Evolutionary conservation across 495 filamentous ascomycete genomes (phyloP).

Genomic region (Clohesyomyces aquaticus): DNA sequence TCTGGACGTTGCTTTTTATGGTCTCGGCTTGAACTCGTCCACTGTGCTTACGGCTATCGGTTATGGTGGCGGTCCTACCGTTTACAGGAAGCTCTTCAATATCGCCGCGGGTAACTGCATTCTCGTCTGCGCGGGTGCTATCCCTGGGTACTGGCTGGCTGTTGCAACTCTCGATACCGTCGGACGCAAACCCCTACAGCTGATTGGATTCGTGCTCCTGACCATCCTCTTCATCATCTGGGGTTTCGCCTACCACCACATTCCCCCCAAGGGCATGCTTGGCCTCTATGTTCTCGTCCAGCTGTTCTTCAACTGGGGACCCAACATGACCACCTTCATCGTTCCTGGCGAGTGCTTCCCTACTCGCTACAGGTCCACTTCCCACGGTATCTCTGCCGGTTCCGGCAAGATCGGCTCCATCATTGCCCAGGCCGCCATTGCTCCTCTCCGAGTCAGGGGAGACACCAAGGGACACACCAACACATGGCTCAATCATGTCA

Average conservation of each 20-base stretch:
- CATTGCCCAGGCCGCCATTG: conserved; percentile 56
- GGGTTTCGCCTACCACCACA: conserved; percentile 69
- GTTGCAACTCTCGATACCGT: conserved; percentile 70
- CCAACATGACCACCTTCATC: conserved; percentile 88
- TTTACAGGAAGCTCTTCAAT: conserved; percentile 69
- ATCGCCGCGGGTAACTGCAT: conserved; percentile 76
- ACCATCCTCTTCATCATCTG: conserved; percentile 77
- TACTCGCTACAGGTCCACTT: conserved; percentile 80
- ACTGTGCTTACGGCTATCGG: conserved; percentile 66
- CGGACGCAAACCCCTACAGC: conserved; percentile 80
- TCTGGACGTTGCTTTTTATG: conserved; percentile 78
- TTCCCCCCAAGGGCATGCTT: conserved; percentile 39
- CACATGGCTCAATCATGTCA: conserved; percentile 79
- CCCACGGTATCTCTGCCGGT: conserved; percentile 82
- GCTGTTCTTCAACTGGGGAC: conserved; percentile 59
- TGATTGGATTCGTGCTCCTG: conserved; percentile 73
- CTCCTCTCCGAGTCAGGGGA: conserved; percentile 47
- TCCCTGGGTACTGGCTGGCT: conserved; percentile 78
- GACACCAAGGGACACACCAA: conserved; percentile 38
- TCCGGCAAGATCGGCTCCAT: conserved; percentile 84
- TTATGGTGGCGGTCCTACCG: conserved; percentile 59
- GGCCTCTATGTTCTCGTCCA: conserved; percentile 46
- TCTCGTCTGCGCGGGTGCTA: conserved; percentile 72
- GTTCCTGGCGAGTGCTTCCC: conserved; percentile 90
- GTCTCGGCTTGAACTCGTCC: conserved; percentile 73